These are phyloP conservation scores for Pseudogymnoascus sp. DNA, from an alignment of 2,329 filamentous ascomycete species.

Conservation along the genomic window DNA sequence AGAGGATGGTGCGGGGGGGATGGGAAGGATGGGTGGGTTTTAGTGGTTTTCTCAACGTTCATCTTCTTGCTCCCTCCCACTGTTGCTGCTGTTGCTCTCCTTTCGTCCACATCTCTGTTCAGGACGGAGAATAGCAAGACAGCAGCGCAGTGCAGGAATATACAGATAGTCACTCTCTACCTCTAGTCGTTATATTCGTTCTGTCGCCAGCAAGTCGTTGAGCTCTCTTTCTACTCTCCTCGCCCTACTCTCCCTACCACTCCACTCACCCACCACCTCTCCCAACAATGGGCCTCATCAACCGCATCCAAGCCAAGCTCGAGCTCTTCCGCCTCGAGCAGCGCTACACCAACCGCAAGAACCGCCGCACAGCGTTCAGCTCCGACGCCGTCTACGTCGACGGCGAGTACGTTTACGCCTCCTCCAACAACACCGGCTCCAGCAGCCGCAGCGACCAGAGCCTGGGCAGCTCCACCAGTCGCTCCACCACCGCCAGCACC, in stretches of 20 bases:
- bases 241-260: background rate
- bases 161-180: conserved; percentile 1
- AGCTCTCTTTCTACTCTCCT: background rate
- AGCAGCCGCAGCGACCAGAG: conserved; percentile 6
- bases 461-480: background rate
- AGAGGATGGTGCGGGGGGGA: background rate
- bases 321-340: conserved; percentile 94
- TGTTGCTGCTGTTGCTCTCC: background rate
- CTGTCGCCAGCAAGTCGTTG: background rate
- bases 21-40: background rate
- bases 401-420: conserved; percentile 85
- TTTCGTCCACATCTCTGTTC: background rate
- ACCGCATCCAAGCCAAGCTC: conserved; percentile 60
- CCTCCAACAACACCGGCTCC: conserved; percentile 32
- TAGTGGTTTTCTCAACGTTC: conserved; percentile 5
- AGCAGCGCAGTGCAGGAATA: background rate
- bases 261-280: background rate
- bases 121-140: background rate
- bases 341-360: conserved; percentile 82
- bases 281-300: conserved; percentile 35
- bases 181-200: background rate
- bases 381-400: conserved; percentile 89
- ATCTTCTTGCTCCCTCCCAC: background rate
- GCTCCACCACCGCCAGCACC: background rate
- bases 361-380: conserved; percentile 80